These are phyloP conservation scores for Trichoderma sp. DNA, from an alignment of 2,329 filamentous ascomycete species.

Conservation along the genomic window DNA sequence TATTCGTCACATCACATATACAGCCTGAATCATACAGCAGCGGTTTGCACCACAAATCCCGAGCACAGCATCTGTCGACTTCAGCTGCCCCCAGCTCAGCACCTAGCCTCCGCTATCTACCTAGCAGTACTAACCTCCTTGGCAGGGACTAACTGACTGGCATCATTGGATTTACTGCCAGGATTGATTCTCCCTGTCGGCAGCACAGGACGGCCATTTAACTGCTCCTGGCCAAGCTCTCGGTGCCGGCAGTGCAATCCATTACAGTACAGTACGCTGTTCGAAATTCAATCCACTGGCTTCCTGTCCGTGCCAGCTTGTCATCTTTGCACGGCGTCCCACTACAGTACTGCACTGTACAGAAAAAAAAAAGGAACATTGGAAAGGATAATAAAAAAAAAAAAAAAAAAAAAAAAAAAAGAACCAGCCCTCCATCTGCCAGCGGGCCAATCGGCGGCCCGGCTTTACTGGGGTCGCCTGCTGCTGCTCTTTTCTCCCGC, in stretches of 20 bases:
- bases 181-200: not conserved
- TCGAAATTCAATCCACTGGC: not conserved
- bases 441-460: constrained; percentile 27
- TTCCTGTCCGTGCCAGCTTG: constrained; percentile 3
- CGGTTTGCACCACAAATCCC: not conserved
- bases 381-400: too few species aligned
- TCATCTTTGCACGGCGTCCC: constrained; percentile 6
- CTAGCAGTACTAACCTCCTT: not conserved
- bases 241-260: not conserved
- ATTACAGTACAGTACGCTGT: not conserved
- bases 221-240: not conserved
- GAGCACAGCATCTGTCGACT: not conserved
- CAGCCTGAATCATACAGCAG: not conserved
- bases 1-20: not conserved
- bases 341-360: not conserved
- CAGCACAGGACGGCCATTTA: not conserved
- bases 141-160: not conserved
- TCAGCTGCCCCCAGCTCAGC: not conserved
- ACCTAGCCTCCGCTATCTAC: too few species aligned
- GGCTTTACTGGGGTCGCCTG: constrained; percentile 27
- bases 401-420: not conserved
- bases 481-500: constrained; percentile 22
- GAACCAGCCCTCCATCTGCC: not conserved
- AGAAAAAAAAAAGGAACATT: not conserved
- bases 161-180: not conserved